Percentiles rank a stretch among this genome's conserved stretches.
phyloP scores from a whole-genome alignment of 192 early-diverging fungal species.

The Linnemannia elongata region DNA sequence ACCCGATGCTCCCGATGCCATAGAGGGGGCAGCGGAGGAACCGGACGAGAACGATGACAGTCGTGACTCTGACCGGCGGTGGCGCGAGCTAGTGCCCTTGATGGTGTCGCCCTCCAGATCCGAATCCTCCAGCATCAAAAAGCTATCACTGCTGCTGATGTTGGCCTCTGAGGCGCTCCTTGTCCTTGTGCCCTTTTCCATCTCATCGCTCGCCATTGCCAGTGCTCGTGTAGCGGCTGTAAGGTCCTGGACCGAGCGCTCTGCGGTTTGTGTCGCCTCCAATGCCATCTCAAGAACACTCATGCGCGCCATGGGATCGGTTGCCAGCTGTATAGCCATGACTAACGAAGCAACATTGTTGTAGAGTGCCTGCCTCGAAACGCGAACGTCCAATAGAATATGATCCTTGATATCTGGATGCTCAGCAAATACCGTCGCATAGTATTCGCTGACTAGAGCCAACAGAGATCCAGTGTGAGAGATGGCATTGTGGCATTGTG shows the following conservation, averaged over 20 bases:
- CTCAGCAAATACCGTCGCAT: constrained; percentile 39
- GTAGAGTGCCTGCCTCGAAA: constrained; percentile 74
- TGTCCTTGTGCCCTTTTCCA: constrained; percentile 55
- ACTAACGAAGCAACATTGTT: constrained; percentile 75
- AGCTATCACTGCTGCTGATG: constrained; percentile 23
- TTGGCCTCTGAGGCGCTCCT: constrained; percentile 53
- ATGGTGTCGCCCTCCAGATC: constrained; percentile 24
- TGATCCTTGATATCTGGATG: constrained; percentile 55
- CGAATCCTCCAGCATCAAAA: constrained; percentile 26
- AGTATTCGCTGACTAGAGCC: constrained; percentile 51
- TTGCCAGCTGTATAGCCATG: constrained; percentile 66
- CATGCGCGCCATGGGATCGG: constrained; percentile 68
- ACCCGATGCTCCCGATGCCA: constrained; percentile 12
- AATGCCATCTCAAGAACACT: constrained; percentile 65
- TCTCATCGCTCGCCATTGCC: constrained; percentile 63
- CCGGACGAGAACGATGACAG: constrained; percentile 31
- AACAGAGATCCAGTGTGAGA: constrained; percentile 58
- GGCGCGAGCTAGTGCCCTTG: constrained; percentile 10
- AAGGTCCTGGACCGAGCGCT: constrained; percentile 68
- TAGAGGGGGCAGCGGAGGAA: constrained; percentile 26
- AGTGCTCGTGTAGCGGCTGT: constrained; percentile 67
- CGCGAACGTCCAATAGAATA: constrained; percentile 68
- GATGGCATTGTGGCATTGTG: constrained; percentile 52
- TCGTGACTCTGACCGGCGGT: constrained; percentile 35
- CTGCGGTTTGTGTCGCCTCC: constrained; percentile 62